Percentiles rank a stretch among this genome's conserved stretches.
Evolutionary conservation across 2,329 filamentous ascomycete species (phyloP).

Genomic region (Diaporthe sp.): DNA sequence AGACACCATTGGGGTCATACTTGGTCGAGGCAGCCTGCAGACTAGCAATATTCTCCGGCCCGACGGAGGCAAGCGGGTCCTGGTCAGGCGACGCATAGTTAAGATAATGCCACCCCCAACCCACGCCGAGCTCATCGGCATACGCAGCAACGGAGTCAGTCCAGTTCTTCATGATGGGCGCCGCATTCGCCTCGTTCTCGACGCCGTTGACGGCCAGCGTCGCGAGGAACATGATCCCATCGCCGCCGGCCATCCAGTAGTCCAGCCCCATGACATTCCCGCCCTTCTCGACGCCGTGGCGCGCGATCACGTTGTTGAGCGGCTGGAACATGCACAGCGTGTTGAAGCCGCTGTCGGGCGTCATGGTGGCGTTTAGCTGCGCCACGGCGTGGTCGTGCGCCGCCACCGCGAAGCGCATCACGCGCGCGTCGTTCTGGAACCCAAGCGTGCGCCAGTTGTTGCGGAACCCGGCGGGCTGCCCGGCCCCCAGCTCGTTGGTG

Average conservation of each 20-base stretch:
- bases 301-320: constrained; percentile 44
- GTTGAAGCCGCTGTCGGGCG: constrained; percentile 40
- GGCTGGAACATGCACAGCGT: constrained; percentile 48
- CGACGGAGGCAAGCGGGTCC: constrained; percentile 18
- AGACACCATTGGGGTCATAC: constrained; percentile 14
- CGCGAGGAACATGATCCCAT: constrained; percentile 47
- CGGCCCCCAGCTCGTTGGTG: constrained; percentile 43
- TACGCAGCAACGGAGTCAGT: constrained; percentile 44
- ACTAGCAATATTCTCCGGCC: constrained; percentile 19
- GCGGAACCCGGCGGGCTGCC: constrained; percentile 36
- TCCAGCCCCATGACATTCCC: constrained; percentile 49
- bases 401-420: constrained; percentile 13
- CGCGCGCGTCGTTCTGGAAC: not conserved
- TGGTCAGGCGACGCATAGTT: constrained; percentile 23
- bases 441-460: constrained; percentile 14
- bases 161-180: constrained; percentile 48
- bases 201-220: constrained; percentile 45
- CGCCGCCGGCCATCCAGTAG: constrained; percentile 40
- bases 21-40: constrained; percentile 11
- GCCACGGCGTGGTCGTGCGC: constrained; percentile 37
- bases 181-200: constrained; percentile 46
- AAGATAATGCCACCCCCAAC: constrained; percentile 36
- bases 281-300: constrained; percentile 44
- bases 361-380: constrained; percentile 39
- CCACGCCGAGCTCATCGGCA: constrained; percentile 39